These are phyloP conservation scores for Ilex asprella DNA, from an alignment of 257 asterid species.

Conservation along the genomic window DNA sequence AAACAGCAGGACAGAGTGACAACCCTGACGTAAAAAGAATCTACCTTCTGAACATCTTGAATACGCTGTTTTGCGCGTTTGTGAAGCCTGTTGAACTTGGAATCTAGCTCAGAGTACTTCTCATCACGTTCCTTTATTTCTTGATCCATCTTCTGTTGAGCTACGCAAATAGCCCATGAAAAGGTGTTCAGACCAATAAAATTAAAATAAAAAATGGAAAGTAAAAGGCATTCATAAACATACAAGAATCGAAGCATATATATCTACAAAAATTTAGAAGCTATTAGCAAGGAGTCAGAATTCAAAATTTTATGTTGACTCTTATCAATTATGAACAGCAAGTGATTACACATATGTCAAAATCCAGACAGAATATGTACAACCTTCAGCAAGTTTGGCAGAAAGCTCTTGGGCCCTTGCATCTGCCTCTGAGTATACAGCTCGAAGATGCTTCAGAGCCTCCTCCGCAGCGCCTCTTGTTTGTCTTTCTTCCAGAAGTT, in stretches of 20 bases:
- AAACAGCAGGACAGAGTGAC: neutral
- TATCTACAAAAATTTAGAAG: neutral
- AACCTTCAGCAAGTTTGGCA: conserved; percentile 86
- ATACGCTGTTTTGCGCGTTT: conserved; percentile 99
- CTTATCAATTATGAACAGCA: conserved; percentile 7
- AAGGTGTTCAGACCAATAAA: conserved; percentile 29
- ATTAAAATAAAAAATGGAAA: conserved; percentile 10
- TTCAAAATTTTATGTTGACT: conserved; percentile 4
- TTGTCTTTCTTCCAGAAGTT: conserved; percentile 76
- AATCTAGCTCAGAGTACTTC: conserved; percentile 82
- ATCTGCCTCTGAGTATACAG: conserved; percentile 71
- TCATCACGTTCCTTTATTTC: conserved; percentile 90
- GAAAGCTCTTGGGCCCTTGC: conserved; percentile 63
- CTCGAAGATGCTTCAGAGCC: conserved; percentile 81
- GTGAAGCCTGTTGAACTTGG: conserved; percentile 89
- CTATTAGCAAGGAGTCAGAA: conserved; percentile 7
- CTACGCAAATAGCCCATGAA: conserved; percentile 37
- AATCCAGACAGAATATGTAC: conserved; percentile 26
- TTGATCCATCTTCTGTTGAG: conserved; percentile 85
- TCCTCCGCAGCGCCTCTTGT: conserved; percentile 85
- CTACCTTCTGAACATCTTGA: conserved; percentile 98
- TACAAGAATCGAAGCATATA: neutral
- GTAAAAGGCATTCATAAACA: neutral
- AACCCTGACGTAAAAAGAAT: neutral
- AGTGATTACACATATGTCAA: neutral